Conservation (phyloP, 169 alveolate species). For the Eimeria acervulina region DNA sequence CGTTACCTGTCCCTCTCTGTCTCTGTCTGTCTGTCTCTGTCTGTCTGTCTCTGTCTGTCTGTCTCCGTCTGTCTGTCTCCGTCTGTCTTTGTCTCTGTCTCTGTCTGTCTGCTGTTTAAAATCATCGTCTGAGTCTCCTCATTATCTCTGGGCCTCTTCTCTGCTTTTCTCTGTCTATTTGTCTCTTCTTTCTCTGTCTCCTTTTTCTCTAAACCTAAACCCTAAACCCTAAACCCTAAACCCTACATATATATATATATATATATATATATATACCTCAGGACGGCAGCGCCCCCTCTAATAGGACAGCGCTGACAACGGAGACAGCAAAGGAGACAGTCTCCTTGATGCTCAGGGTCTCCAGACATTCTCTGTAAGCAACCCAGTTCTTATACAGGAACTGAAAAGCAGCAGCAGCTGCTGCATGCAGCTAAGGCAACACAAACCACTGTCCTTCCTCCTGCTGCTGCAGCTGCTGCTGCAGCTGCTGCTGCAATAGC, state of each 20-base stretch:
- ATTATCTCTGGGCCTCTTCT: no score
- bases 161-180: no score
- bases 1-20: no score
- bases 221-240: constrained; percentile 46
- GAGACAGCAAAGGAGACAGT: constrained; percentile 43
- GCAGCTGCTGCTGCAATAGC: constrained; percentile 1
- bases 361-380: background rate
- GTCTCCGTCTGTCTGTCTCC: no score
- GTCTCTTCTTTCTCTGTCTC: background rate
- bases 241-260: background rate
- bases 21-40: no score
- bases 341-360: background rate
- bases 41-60: no score
- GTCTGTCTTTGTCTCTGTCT: no score
- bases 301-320: background rate
- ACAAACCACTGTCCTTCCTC: background rate
- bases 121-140: no score
- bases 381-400: background rate
- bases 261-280: background rate
- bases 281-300: constrained; percentile 18
- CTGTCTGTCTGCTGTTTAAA: background rate
- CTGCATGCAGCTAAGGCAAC: background rate
- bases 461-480: background rate
- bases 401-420: background rate
- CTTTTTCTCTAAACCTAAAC: background rate